These are phyloP conservation scores for Colletotrichum incanum DNA, from an alignment of 2,329 filamentous ascomycete species.

Conservation along the genomic window DNA sequence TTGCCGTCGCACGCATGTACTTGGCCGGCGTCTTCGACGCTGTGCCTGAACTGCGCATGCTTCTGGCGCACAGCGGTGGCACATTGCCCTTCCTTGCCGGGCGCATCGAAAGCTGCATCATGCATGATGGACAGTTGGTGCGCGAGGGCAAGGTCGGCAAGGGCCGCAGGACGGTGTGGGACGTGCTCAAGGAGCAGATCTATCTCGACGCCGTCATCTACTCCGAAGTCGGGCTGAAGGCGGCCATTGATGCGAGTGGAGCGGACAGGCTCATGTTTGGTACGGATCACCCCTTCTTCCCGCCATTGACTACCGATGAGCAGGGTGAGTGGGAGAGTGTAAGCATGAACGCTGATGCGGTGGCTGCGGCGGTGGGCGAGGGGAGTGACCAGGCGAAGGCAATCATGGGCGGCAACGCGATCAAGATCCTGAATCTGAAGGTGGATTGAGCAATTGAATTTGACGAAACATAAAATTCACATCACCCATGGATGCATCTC, in stretches of 20 bases:
- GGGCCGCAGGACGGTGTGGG: slow-evolving; percentile 67
- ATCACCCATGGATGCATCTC: neutral
- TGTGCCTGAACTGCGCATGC: slow-evolving; percentile 77
- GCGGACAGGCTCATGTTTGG: slow-evolving; percentile 84
- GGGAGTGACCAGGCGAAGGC: slow-evolving; percentile 63
- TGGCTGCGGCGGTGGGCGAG: slow-evolving; percentile 65
- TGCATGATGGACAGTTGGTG: slow-evolving; percentile 84
- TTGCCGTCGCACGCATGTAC: slow-evolving; percentile 89
- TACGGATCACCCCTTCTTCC: slow-evolving; percentile 89
- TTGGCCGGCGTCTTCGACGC: slow-evolving; percentile 88
- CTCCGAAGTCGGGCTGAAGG: slow-evolving; percentile 80
- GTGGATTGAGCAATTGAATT: slow-evolving; percentile 8
- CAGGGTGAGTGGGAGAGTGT: slow-evolving; percentile 81
- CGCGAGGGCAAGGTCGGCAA: slow-evolving; percentile 70
- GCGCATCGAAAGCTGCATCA: slow-evolving; percentile 88
- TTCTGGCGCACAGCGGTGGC: slow-evolving; percentile 91
- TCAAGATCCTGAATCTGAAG: slow-evolving; percentile 60
- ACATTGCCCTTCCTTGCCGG: slow-evolving; percentile 92
- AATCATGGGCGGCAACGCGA: slow-evolving; percentile 74
- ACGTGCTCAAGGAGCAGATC: slow-evolving; percentile 78
- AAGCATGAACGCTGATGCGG: slow-evolving; percentile 65
- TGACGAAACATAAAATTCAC: neutral
- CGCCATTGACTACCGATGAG: slow-evolving; percentile 76
- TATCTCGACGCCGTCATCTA: slow-evolving; percentile 92
- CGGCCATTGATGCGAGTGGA: slow-evolving; percentile 77